Base-by-base conservation (phyloP, 495 filamentous ascomycete genomes). In the Penicillium arizonense region DNA sequence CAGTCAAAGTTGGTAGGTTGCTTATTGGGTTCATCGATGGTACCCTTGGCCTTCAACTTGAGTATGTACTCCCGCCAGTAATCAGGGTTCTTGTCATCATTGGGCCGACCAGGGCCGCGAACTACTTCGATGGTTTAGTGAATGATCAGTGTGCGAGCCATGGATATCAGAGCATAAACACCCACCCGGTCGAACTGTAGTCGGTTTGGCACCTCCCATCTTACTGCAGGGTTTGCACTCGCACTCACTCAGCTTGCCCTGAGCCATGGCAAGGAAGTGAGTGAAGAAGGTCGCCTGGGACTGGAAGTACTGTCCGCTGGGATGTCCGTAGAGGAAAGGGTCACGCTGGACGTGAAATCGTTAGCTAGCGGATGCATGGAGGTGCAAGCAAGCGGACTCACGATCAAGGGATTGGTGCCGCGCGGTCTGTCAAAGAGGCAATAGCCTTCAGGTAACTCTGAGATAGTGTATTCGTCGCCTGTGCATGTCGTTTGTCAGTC, bases 401-500 rank as follows among this genome's bases (percentile, higher is more conserved):
- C 76, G 32, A 67, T 58, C 1, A 49, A 48, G 6, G 69, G 71
- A 33, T 77, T 68, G 5, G 53, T 63, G 2, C 38, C 46, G 9
- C 81, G 73, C 5, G 74, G 64, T 40, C 71, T 67, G 26, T 82
- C 70, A 53, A 72, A 76, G 1, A 83, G 56, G 4, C 58, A 62
- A 61, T 84, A 85, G 13, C 81, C 81, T 4, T 76, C 72, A 11
- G 83, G 83, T n/a, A 86, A 60, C 13, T 59, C 58, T 39, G 83
- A 75, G 6, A 86, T 66, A 9, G 61, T 67, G 59, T 84, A 83
- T 0, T 40, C 64, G n/a, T 72, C 60, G 16, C 75, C 77, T 80
- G 8, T n/a, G 21, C 11, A 47, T 16, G 13, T 37, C 21, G 9
- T 47, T 21, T 45, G 39, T 60, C 21, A 64, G 46, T 33, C n/a